These are phyloP conservation scores for Erysimum cheiranthoides DNA, from an alignment of 345 rosid species.

Conservation along the genomic window DNA sequence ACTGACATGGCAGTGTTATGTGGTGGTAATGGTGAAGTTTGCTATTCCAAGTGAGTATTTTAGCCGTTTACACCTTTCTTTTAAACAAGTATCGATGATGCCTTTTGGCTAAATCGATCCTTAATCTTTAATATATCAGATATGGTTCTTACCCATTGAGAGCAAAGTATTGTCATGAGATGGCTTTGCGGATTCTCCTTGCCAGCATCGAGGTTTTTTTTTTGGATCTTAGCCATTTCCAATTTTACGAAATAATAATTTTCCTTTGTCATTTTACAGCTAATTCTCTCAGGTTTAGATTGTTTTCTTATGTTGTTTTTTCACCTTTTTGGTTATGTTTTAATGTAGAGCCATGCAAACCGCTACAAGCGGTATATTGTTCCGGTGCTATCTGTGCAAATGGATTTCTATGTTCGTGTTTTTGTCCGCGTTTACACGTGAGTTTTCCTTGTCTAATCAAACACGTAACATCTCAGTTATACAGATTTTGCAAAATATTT, in stretches of 20 bases:
- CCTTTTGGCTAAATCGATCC: constrained; percentile 25
- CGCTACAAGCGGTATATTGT: constrained; percentile 94
- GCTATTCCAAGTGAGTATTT: constrained; percentile 93
- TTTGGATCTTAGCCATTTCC: not conserved
- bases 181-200: constrained; percentile 98
- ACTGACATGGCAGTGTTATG: constrained; percentile 99
- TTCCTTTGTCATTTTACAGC: not conserved
- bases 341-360: constrained; percentile 91
- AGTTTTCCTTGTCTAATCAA: constrained; percentile 44
- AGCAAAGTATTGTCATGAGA: constrained; percentile 98
- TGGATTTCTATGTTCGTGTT: constrained; percentile 93
- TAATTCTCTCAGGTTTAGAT: not conserved
- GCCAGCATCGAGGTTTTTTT: constrained; percentile 87
- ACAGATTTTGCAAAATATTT: not conserved
- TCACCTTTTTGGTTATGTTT: constrained; percentile 10
- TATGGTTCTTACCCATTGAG: constrained; percentile 93
- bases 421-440: constrained; percentile 95
- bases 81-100: not conserved
- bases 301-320: not conserved
- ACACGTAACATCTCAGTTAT: constrained; percentile 12
- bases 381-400: constrained; percentile 91
- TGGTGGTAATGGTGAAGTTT: constrained; percentile 96
- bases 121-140: constrained; percentile 52
- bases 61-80: constrained; percentile 18
- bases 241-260: not conserved